Evolutionary conservation across 129 eudicot genomes (phyloP).

Genomic region (Arctium lappa): DNA sequence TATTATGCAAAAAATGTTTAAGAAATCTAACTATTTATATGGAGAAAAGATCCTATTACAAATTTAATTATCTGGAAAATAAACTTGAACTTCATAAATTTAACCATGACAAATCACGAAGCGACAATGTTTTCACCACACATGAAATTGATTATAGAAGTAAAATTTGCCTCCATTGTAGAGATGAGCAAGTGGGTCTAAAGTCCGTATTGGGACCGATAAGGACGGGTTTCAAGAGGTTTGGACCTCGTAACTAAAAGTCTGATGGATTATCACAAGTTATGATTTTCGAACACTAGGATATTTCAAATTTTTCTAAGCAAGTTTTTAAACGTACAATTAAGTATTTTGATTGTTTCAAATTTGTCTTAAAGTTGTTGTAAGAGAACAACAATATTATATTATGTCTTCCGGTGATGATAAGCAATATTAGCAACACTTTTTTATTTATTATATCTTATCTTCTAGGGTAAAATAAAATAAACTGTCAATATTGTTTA

Average conservation of each 20-base stretch:
- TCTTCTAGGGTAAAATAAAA: no score
- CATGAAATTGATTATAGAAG: background rate
- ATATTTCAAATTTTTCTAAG: no score
- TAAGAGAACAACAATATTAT: no score
- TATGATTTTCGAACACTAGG: background rate
- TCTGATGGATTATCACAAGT: background rate
- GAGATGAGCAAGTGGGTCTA: background rate
- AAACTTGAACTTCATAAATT: background rate
- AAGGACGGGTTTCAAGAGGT: background rate
- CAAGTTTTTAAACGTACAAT: background rate
- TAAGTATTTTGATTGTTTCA: background rate
- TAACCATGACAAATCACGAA: no score
- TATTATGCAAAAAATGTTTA: no score
- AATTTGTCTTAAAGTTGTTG: background rate
- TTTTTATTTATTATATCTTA: no score
- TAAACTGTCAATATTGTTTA: no score
- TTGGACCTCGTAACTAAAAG: background rate
- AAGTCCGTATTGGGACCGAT: background rate
- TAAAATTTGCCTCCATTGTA: no score
- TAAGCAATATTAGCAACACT: background rate
- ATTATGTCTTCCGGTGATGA: background rate
- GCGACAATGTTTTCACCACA: background rate
- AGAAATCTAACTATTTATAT: no score
- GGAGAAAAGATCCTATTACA: no score
- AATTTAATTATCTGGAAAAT: no score